Base-by-base conservation (phyloP, 495 filamentous ascomycete species). In the Tetracladium setigerum region DNA sequence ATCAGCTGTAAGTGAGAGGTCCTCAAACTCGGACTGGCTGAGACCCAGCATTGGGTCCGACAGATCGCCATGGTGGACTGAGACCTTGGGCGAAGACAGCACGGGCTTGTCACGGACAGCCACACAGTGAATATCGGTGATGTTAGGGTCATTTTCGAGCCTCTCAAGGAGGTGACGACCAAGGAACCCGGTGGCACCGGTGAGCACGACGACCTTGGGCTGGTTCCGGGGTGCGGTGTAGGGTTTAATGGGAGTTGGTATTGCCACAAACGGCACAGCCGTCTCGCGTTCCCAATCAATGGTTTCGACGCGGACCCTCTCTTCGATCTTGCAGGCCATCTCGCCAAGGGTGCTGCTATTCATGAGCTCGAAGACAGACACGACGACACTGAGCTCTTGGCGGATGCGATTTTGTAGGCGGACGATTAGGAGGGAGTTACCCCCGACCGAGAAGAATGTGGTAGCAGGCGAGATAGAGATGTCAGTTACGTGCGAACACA, bases 361-460 rank as follows among this genome's bases (percentile, higher is more conserved):
- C 16, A 57, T 46, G 4, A 57, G 31, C 14, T 41, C n/a, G 1
- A 38, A n/a, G 4, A 57, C 13, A 3, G 50, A 36, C 3, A 50
- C 14, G 4, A 4, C 15, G 13, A 32, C 33, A 24, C 27, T 3
- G 36, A 57, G 50, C 7, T 9, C 13, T 12, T 53, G 12, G 10
- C 33, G 33, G n/a, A 57, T 38, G 1, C 37, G 30, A 4, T 7
- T 1, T 42, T 44, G 67, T 0, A 72, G 53, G 0, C 46, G 33
- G 34, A 72, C 38, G 2, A 68, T 46, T 7, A 60, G 37, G 11
- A 68, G 37, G 0, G 68, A 71, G 13, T 49, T 65, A 2, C 68
- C 68, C 9, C 68, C 68, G 10, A 64, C 48, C 34, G 56, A 42
- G 59, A 72, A 70, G 51, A 70, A 72, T 34, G 65, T 62, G 0